These are phyloP conservation scores for Kockovaella imperatae DNA, from an alignment of 768 basidiomycete species.

Conservation along the genomic window DNA sequence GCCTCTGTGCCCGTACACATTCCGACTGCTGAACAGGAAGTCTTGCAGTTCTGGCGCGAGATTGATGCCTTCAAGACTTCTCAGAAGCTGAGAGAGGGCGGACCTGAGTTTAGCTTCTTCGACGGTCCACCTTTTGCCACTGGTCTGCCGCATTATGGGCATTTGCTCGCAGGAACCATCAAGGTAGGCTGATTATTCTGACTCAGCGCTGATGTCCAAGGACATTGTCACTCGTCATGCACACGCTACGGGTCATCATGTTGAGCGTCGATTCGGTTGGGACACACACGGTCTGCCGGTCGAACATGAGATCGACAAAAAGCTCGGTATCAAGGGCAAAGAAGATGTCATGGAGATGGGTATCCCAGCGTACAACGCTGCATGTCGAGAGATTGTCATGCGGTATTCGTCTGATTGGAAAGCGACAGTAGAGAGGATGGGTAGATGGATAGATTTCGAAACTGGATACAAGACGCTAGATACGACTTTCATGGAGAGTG, in stretches of 20 bases:
- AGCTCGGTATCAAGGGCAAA: conserved; percentile 79
- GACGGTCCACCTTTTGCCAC: conserved; percentile 97
- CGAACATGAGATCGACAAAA: conserved; percentile 99
- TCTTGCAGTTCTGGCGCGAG: conserved; percentile 82
- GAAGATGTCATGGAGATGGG: conserved; percentile 92
- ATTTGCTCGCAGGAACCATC: conserved; percentile 60
- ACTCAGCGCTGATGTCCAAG: conserved; percentile 52
- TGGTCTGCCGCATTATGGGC: conserved; percentile 92
- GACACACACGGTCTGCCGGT: conserved; percentile 98
- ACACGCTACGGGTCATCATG: conserved; percentile 83
- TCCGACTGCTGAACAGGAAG: conserved; percentile 54
- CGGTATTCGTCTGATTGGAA: conserved; percentile 92
- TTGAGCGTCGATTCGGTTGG: conserved; percentile 93
- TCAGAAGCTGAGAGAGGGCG: conserved; percentile 81
- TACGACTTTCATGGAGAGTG: conserved; percentile 86
- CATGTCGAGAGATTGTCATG: conserved; percentile 96
- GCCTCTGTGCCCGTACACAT: conserved; percentile 36
- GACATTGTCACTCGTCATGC: conserved; percentile 97
- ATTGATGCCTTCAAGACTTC: conserved; percentile 97
- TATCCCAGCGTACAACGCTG: conserved; percentile 93
- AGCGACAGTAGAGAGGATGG: conserved; percentile 90
- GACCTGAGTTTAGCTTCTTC: conserved; percentile 87
- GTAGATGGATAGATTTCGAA: conserved; percentile 99
- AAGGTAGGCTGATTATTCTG: conserved; percentile 34
- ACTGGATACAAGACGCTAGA: conserved; percentile 99